Evolutionary conservation across 1,284 basidiomycete species (phyloP).

Genomic region (Sphagnurus paluster): DNA sequence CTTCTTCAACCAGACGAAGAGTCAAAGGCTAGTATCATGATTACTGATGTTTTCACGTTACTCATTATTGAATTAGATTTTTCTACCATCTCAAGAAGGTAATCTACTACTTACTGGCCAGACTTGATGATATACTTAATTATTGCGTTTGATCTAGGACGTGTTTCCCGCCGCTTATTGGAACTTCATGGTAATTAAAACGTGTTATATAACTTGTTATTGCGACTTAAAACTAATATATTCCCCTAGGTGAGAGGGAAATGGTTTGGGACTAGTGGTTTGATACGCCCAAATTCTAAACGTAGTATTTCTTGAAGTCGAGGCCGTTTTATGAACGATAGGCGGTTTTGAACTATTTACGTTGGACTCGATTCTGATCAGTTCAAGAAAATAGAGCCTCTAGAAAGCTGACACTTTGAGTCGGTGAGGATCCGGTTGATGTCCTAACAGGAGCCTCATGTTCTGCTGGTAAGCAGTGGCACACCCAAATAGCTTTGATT

Average conservation of each 20-base stretch:
- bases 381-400: too few species aligned
- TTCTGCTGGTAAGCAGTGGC: too few species aligned
- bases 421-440: too few species aligned
- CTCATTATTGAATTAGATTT: constrained; percentile 41
- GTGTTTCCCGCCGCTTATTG: constrained; percentile 92
- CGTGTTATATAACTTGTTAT: background rate
- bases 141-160: constrained; percentile 43
- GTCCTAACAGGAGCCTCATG: too few species aligned
- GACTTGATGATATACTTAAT: constrained; percentile 3
- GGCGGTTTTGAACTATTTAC: too few species aligned
- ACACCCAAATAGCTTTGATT: too few species aligned
- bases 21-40: constrained; percentile 47
- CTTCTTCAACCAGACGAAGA: constrained; percentile 71
- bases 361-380: too few species aligned
- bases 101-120: constrained; percentile 7
- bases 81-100: constrained; percentile 95
- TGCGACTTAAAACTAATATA: constrained; percentile 2
- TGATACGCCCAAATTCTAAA: constrained; percentile 44
- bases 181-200: constrained; percentile 64
- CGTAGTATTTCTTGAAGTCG: background rate
- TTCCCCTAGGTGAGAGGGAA: constrained; percentile 53
- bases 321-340: too few species aligned
- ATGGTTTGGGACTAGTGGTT: constrained; percentile 66
- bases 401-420: too few species aligned
- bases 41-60: constrained; percentile 9